Percentiles rank a stretch among this genome's conserved stretches.
Conservation (phyloP, 768 basidiomycete genomes). For the Tulasnella sp. region DNA sequence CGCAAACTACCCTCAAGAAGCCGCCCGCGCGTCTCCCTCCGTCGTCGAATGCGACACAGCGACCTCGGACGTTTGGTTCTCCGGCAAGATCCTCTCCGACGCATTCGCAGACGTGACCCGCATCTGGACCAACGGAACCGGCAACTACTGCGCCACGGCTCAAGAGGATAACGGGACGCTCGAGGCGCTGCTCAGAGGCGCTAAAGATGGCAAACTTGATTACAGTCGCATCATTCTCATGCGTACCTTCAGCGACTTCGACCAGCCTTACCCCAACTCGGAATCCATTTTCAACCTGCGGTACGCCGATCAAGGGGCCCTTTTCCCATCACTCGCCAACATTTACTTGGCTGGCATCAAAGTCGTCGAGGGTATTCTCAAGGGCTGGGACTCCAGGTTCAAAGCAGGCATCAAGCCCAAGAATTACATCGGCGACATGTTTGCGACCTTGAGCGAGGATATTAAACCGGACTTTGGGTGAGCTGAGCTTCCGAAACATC, state of each 20-base stretch:
- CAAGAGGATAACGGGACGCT: constrained; percentile 35
- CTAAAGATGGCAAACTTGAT: constrained; percentile 26
- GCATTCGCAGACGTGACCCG: constrained; percentile 30
- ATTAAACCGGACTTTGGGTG: constrained; percentile 21
- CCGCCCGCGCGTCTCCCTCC: constrained; percentile 25
- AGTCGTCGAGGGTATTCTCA: constrained; percentile 29
- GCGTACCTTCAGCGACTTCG: constrained; percentile 30
- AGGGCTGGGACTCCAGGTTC: constrained; percentile 27
- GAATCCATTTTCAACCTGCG: constrained; percentile 23
- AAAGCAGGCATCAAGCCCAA: constrained; percentile 24
- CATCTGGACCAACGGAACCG: constrained; percentile 27
- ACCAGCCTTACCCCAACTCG: constrained; percentile 21
- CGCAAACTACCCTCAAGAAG: constrained; percentile 20
- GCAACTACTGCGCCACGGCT: constrained; percentile 26
- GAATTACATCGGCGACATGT: constrained; percentile 26
- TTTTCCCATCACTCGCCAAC: constrained; percentile 27
- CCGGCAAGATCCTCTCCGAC: constrained; percentile 28
- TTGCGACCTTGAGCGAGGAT: constrained; percentile 23
- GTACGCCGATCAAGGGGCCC: constrained; percentile 24
- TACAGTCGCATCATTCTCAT: constrained; percentile 30
- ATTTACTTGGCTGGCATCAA: constrained; percentile 30
- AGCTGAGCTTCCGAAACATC: background rate
- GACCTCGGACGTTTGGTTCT: constrained; percentile 30
- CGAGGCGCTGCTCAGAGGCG: constrained; percentile 29
- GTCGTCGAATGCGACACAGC: constrained; percentile 27